Percentiles rank a stretch among this genome's conserved stretches.
phyloP scores from a whole-genome alignment of 352 stramenopile species.

The Globisporangium megalacanthum region DNA sequence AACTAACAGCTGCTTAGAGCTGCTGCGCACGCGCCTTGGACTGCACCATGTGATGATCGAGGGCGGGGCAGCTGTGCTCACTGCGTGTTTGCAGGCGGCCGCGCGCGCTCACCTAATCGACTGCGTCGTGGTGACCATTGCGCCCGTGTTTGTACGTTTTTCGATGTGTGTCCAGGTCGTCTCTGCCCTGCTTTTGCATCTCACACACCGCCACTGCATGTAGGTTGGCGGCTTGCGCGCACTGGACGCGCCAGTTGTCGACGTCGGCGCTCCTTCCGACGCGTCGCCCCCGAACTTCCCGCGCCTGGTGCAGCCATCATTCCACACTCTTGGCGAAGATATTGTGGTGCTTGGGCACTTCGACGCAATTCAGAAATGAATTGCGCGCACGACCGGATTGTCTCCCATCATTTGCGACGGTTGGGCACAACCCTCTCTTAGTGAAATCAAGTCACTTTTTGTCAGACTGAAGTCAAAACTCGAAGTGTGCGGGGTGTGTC shows the following conservation, averaged over 20 bases:
- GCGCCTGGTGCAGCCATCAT: slow-evolving; percentile 14
- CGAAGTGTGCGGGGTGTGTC: neutral
- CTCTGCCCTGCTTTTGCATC: neutral
- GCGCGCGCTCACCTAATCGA: slow-evolving; percentile 43
- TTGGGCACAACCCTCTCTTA: neutral
- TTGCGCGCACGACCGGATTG: slow-evolving; percentile 5
- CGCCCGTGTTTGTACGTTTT: slow-evolving; percentile 68
- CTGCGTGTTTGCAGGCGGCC: slow-evolving; percentile 49
- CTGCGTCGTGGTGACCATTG: slow-evolving; percentile 70
- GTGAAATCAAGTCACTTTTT: neutral
- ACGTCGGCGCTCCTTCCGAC: slow-evolving; percentile 2
- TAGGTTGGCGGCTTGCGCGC: slow-evolving; percentile 62
- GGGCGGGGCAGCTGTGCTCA: slow-evolving; percentile 70
- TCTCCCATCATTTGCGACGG: slow-evolving; percentile 14
- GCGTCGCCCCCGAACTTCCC: slow-evolving; percentile 8
- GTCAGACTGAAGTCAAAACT: neutral
- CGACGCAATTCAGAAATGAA: neutral
- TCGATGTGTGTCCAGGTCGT: slow-evolving; percentile 1
- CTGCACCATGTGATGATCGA: slow-evolving; percentile 80
- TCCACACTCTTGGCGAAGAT: slow-evolving; percentile 15
- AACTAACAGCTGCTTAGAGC: neutral
- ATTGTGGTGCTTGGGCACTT: slow-evolving; percentile 13
- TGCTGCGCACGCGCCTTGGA: slow-evolving; percentile 24
- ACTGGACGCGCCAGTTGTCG: slow-evolving; percentile 23
- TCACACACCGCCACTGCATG: neutral